Conservation (phyloP, 2,329 filamentous ascomycete genomes). For the Aureobasidium sp. region DNA sequence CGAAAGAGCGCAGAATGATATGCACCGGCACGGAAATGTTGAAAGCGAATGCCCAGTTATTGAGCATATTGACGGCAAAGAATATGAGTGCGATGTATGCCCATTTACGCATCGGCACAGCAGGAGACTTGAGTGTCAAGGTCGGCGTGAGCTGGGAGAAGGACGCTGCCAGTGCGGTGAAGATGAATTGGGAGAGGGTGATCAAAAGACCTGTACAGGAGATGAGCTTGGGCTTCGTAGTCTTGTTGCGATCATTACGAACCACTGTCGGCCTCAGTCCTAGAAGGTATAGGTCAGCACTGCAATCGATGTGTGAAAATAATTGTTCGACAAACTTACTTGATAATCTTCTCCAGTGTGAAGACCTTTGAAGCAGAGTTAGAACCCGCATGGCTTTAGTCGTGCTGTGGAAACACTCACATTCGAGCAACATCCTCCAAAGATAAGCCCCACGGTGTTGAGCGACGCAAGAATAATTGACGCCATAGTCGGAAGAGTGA, state of each 20-base stretch:
- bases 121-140: constrained; percentile 67
- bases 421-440: constrained; percentile 92
- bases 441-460: constrained; percentile 74
- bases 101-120: constrained; percentile 80
- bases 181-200: constrained; percentile 44
- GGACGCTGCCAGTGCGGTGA: constrained; percentile 56
- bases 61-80: constrained; percentile 88
- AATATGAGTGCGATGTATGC: constrained; percentile 82
- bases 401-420: constrained; percentile 43
- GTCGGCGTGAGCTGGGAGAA: constrained; percentile 42
- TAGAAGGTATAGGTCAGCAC: constrained; percentile 32
- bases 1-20: constrained; percentile 91
- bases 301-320: background rate
- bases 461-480: constrained; percentile 19
- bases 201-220: constrained; percentile 54
- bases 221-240: too few relatives aligned
- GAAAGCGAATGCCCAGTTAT: constrained; percentile 97
- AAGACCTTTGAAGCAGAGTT: constrained; percentile 60
- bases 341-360: constrained; percentile 88
- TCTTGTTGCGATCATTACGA: constrained; percentile 26
- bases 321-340: constrained; percentile 44
- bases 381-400: background rate
- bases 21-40: constrained; percentile 94
- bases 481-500: background rate
- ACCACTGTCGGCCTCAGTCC: constrained; percentile 79